A percentile compares a stretch with the other conserved stretches of the same genome.
Conservation (phyloP, 805 yeast species). For the Candida boidinii region DNA sequence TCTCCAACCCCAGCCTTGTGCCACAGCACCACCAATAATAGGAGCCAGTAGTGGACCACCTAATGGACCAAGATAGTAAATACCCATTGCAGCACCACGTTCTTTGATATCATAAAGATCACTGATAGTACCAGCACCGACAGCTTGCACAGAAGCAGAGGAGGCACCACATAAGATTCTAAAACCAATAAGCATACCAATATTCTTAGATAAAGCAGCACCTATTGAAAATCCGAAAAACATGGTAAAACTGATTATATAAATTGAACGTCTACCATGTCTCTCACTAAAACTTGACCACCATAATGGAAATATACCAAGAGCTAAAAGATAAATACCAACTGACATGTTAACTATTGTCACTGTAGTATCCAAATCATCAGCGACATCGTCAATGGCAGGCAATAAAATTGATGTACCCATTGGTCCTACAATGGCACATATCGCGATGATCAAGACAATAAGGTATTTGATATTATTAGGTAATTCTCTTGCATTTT, state of each 20-base stretch:
- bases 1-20: slow-evolving; percentile 74
- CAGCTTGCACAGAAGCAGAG: slow-evolving; percentile 79
- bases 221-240: slow-evolving; percentile 66
- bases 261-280: slow-evolving; percentile 68
- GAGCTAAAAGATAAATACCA: slow-evolving; percentile 64
- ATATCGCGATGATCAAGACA: slow-evolving; percentile 59
- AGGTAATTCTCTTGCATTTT: slow-evolving; percentile 63
- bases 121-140: slow-evolving; percentile 83
- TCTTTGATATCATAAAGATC: slow-evolving; percentile 61
- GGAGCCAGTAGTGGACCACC: slow-evolving; percentile 78
- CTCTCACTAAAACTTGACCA: slow-evolving; percentile 78
- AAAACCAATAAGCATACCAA: slow-evolving; percentile 56
- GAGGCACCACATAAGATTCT: slow-evolving; percentile 72
- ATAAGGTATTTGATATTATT: slow-evolving; percentile 37
- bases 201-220: slow-evolving; percentile 54
- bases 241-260: slow-evolving; percentile 55
- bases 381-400: slow-evolving; percentile 53
- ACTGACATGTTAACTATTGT: slow-evolving; percentile 67
- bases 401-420: slow-evolving; percentile 81
- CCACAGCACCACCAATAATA: slow-evolving; percentile 68
- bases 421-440: slow-evolving; percentile 82
- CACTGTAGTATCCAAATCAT: slow-evolving; percentile 45
- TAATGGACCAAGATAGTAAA: slow-evolving; percentile 72
- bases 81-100: slow-evolving; percentile 75
- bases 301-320: slow-evolving; percentile 83